These are phyloP conservation scores for Dictyostelium purpureum DNA, from an alignment of 78 protist genomes.

Conservation along the genomic window DNA sequence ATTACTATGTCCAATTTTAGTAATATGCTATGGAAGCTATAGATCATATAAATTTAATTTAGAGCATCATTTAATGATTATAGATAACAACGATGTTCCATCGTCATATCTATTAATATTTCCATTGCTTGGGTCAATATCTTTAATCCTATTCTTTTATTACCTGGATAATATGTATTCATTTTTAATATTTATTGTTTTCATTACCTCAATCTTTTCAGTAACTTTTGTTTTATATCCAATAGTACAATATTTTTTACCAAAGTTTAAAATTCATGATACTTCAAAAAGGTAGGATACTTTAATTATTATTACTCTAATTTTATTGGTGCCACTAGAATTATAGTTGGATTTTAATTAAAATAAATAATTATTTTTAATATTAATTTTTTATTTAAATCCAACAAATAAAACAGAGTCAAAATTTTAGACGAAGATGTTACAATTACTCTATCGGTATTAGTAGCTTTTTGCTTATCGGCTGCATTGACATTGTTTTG, in stretches of 20 bases:
- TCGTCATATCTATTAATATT: background rate
- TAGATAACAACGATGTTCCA: background rate
- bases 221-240: background rate
- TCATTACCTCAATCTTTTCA: background rate
- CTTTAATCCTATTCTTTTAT: background rate
- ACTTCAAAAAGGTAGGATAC: background rate
- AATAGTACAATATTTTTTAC: background rate
- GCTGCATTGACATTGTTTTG: background rate
- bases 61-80: background rate
- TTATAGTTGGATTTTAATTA: too few species aligned
- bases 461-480: background rate
- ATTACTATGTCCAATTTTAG: background rate
- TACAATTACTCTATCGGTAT: background rate
- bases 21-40: constrained; percentile 9
- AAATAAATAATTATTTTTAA: too few species aligned
- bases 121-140: constrained; percentile 8
- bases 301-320: background rate
- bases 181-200: background rate
- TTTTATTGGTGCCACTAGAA: too few species aligned
- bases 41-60: constrained; percentile 21
- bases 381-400: too few species aligned
- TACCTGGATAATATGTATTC: constrained; percentile 20
- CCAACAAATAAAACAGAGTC: background rate
- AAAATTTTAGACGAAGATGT: constrained; percentile 14
- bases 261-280: background rate